Conservation (phyloP, 257 asterid species). For the Petrea volubilis region DNA sequence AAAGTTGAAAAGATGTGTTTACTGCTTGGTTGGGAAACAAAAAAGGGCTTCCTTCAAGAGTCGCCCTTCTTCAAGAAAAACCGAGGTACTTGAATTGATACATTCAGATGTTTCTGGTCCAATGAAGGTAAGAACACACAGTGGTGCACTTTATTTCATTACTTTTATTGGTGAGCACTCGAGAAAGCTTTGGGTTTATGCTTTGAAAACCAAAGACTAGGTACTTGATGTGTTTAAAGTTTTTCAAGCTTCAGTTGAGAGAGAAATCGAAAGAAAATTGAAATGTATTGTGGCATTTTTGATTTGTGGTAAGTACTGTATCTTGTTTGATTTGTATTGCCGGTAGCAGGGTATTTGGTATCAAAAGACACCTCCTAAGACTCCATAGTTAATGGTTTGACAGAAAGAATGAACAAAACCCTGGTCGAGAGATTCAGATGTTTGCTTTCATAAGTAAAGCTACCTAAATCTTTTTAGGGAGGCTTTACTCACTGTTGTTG, state of each 20-base stretch:
- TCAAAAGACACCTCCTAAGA: background rate
- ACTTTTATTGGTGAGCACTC: background rate
- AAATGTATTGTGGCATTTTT: background rate
- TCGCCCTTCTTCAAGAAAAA: background rate
- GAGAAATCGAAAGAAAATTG: background rate
- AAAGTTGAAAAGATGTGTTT: background rate
- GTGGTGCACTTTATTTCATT: too few relatives aligned
- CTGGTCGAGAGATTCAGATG: background rate
- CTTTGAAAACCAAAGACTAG: background rate
- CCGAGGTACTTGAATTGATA: too few relatives aligned
- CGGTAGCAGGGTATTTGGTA: background rate
- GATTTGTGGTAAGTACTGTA: too few relatives aligned
- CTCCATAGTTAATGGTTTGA: constrained; percentile 1
- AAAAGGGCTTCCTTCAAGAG: background rate
- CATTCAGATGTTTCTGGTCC: too few relatives aligned
- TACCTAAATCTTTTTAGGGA: background rate
- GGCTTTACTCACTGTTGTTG: background rate
- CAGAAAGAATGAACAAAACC: constrained; percentile 8
- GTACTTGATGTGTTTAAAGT: background rate
- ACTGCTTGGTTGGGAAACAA: constrained; percentile 1
- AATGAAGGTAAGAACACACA: too few relatives aligned
- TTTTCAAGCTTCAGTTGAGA: background rate
- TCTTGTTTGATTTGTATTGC: background rate
- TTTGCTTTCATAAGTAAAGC: background rate
- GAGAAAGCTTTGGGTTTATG: background rate